Evolutionary conservation across 768 basidiomycete species (phyloP).

Genomic region (Leccinum rimulosum): DNA sequence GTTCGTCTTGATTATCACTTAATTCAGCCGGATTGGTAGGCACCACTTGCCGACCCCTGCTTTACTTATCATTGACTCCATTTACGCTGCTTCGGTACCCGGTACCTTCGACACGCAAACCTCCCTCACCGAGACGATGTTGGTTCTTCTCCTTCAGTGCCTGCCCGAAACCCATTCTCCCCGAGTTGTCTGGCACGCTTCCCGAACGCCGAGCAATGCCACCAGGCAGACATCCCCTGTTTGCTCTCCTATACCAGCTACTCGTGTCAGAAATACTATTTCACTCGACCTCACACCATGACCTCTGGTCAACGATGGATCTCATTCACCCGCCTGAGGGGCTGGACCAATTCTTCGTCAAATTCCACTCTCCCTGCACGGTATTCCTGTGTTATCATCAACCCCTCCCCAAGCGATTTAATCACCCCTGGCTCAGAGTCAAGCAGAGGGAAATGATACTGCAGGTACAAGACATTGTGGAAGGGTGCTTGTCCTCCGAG

Average conservation of each 20-base stretch:
- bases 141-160: slow-evolving; percentile 34
- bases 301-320: slow-evolving; percentile 10
- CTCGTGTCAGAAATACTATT: slow-evolving; percentile 20
- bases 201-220: slow-evolving; percentile 19
- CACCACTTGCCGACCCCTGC: neutral
- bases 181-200: slow-evolving; percentile 9
- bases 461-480: slow-evolving; percentile 28
- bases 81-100: slow-evolving; percentile 73
- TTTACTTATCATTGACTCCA: neutral
- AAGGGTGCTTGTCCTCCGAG: slow-evolving; percentile 23
- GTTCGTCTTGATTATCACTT: slow-evolving; percentile 2
- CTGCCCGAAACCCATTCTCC: slow-evolving; percentile 25
- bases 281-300: slow-evolving; percentile 28
- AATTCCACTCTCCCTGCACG: slow-evolving; percentile 42
- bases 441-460: slow-evolving; percentile 27
- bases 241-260: slow-evolving; percentile 30
- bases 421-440: slow-evolving; percentile 3
- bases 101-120: slow-evolving; percentile 69
- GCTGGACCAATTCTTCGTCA: slow-evolving; percentile 37
- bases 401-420: slow-evolving; percentile 12
- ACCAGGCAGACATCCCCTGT: slow-evolving; percentile 27
- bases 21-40: slow-evolving; percentile 44
- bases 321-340: slow-evolving; percentile 27
- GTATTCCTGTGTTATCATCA: slow-evolving; percentile 22
- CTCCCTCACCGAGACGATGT: slow-evolving; percentile 49